Conservation (phyloP, 1,139 yeast species). For the Pichia kudriavzevii region DNA sequence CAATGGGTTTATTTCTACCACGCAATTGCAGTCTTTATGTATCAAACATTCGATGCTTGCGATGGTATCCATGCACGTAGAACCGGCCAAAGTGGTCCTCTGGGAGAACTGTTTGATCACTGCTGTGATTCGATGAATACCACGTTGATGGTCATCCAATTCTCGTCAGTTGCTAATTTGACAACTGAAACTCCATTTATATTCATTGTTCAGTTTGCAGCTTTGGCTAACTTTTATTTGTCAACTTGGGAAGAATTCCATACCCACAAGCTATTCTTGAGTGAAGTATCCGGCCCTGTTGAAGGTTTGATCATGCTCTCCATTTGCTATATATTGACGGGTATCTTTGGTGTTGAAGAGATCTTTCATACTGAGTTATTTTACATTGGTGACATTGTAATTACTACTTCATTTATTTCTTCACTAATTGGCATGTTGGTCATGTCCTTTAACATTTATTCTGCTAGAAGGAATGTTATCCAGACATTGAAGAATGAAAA, state of each 20-base stretch:
- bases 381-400: constrained; percentile 29
- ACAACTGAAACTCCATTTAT: constrained; percentile 57
- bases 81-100: constrained; percentile 90
- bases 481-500: constrained; percentile 37
- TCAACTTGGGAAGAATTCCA: constrained; percentile 97
- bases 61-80: constrained; percentile 91
- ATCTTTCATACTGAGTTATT: constrained; percentile 44
- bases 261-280: constrained; percentile 74
- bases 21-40: constrained; percentile 79
- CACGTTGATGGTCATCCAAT: constrained; percentile 65
- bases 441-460: constrained; percentile 60
- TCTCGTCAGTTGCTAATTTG: constrained; percentile 64
- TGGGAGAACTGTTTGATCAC: constrained; percentile 92
- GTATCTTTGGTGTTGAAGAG: constrained; percentile 54
- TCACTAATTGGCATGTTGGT: constrained; percentile 44
- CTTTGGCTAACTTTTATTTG: constrained; percentile 74
- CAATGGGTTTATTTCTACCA: constrained; percentile 74
- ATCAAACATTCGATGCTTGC: constrained; percentile 94
- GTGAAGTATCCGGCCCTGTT: constrained; percentile 87
- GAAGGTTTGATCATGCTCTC: constrained; percentile 78
- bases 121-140: constrained; percentile 90
- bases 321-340: constrained; percentile 51
- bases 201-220: constrained; percentile 63
- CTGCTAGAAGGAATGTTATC: constrained; percentile 68
- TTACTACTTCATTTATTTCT: constrained; percentile 30